These are phyloP conservation scores for Yamadazyma aaseri DNA, from an alignment of 1,139 yeast species.

Conservation along the genomic window DNA sequence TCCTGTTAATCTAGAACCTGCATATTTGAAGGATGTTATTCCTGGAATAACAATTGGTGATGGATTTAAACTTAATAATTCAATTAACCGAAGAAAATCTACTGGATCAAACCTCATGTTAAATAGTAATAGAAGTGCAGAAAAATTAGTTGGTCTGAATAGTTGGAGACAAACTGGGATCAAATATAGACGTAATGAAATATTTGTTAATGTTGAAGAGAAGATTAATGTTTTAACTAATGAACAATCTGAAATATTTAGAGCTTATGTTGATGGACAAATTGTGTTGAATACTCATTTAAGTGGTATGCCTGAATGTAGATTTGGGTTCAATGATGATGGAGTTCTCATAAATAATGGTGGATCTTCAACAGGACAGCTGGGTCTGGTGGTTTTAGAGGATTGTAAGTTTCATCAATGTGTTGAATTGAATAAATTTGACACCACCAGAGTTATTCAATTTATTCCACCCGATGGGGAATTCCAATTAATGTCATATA, in stretches of 20 bases:
- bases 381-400: slow-evolving; percentile 50
- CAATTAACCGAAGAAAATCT: slow-evolving; percentile 15
- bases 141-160: slow-evolving; percentile 15
- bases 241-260: slow-evolving; percentile 57
- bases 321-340: slow-evolving; percentile 59
- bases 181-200: slow-evolving; percentile 80
- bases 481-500: slow-evolving; percentile 81
- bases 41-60: slow-evolving; percentile 23
- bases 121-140: slow-evolving; percentile 14
- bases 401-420: slow-evolving; percentile 92
- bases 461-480: slow-evolving; percentile 94
- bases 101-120: slow-evolving; percentile 10
- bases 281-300: slow-evolving; percentile 71
- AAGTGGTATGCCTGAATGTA: slow-evolving; percentile 72
- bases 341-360: slow-evolving; percentile 22
- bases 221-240: slow-evolving; percentile 67
- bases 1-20: slow-evolving; percentile 67
- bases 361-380: slow-evolving; percentile 7
- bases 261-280: slow-evolving; percentile 76
- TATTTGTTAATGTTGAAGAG: slow-evolving; percentile 75
- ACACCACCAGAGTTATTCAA: slow-evolving; percentile 74
- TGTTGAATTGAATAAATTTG: slow-evolving; percentile 79
- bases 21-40: slow-evolving; percentile 29
- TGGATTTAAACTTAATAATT: slow-evolving; percentile 21
- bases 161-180: slow-evolving; percentile 76